Percentiles rank a stretch among this genome's conserved stretches.
Conservation (phyloP, 495 filamentous ascomycete genomes). For the Hypoxylon lienhwacheense region DNA sequence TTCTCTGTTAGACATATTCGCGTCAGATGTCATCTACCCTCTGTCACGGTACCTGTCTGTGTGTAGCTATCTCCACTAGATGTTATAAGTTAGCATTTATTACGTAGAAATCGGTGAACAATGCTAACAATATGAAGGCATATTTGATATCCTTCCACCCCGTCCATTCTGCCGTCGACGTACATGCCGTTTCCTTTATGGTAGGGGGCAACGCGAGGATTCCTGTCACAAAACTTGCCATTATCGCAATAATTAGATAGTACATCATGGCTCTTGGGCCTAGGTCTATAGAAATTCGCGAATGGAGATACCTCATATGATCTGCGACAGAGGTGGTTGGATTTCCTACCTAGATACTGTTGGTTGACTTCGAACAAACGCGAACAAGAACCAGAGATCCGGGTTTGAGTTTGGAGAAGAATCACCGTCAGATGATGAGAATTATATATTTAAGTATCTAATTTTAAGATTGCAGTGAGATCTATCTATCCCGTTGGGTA, state of each 20-base stretch:
- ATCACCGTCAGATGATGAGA: background rate
- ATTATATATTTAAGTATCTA: constrained; percentile 19
- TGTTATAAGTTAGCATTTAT: constrained; percentile 11
- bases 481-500: constrained; percentile 1
- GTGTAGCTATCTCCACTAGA: constrained; percentile 57
- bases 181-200: constrained; percentile 19
- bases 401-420: constrained; percentile 1
- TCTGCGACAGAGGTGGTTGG: background rate
- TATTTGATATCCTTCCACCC: constrained; percentile 54
- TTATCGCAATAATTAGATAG: background rate
- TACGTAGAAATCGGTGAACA: background rate
- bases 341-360: background rate
- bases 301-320: background rate
- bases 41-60: constrained; percentile 37
- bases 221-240: constrained; percentile 21
- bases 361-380: constrained; percentile 5
- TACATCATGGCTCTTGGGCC: constrained; percentile 4
- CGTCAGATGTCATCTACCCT: background rate
- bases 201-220: constrained; percentile 12
- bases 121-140: constrained; percentile 54
- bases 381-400: constrained; percentile 1
- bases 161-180: constrained; percentile 43
- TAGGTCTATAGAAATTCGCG: background rate
- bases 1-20: constrained; percentile 1
- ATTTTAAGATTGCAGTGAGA: constrained; percentile 9